phyloP scores from a whole-genome alignment of 2,329 filamentous ascomycete genomes.

The Ceratocystis colombiana region DNA sequence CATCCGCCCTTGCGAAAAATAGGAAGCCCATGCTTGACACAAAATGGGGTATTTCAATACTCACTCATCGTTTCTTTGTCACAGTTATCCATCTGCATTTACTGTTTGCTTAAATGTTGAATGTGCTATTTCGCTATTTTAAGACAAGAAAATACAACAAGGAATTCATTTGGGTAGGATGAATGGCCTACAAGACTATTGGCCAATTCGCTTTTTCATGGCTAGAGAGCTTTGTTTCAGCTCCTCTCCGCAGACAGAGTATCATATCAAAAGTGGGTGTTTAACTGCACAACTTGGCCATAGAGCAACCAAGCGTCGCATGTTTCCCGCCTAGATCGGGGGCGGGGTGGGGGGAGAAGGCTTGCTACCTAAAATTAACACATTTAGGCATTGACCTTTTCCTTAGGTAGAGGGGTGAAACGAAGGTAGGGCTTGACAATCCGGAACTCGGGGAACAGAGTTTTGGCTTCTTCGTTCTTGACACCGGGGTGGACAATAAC shows the following conservation, averaged over 20 bases:
- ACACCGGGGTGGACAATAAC: constrained; percentile 82
- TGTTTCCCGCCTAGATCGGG: background rate
- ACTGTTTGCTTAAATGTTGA: background rate
- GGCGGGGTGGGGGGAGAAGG: background rate
- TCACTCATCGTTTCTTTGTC: background rate
- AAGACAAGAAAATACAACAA: constrained; percentile 6
- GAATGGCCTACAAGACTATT: background rate
- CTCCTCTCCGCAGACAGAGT: background rate
- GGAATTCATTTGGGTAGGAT: background rate
- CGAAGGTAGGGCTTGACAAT: constrained; percentile 63
- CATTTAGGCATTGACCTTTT: constrained; percentile 35
- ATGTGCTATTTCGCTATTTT: constrained; percentile 11
- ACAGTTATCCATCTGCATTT: background rate
- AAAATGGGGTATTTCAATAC: no score
- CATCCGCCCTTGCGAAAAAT: no score
- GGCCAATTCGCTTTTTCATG: constrained; percentile 9
- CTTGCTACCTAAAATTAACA: constrained; percentile 5
- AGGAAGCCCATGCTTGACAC: no score
- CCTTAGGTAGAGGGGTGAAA: constrained; percentile 57
- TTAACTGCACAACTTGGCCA: background rate
- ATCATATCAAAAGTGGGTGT: background rate
- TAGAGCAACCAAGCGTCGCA: background rate
- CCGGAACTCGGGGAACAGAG: constrained; percentile 70
- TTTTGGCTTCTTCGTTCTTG: constrained; percentile 73
- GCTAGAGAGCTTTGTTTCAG: background rate